Base-by-base conservation (phyloP, 1,284 basidiomycete genomes). In the Uromyces viciae-fabae region DNA sequence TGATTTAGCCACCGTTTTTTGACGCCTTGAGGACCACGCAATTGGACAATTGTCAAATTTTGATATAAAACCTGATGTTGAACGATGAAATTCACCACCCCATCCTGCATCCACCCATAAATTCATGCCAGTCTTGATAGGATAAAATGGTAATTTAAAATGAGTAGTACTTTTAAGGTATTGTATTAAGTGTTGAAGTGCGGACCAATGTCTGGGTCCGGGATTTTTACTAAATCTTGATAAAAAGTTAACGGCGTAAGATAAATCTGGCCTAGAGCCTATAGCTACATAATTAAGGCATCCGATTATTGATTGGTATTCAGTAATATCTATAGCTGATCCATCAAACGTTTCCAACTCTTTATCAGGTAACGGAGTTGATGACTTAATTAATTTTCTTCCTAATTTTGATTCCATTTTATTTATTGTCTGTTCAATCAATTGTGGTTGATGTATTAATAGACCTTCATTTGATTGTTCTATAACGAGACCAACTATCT, bases 271-370 rank as follows among this genome's bases (percentile, higher is more conserved):
- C 15, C 72, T 54, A 11, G 52, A 38, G 4, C 49, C 72, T 3
- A 74, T 28, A 15, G 72, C 72, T 15, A 74, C 17, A 52, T 74
- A 74, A 38, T 74, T 74, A 4, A 74, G 49, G n/a, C 33, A 74
- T 9, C 72, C 54, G 36, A 74, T 74, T 7, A 56, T 31, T 14
- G 52, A 74, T 74, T 56, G 72, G 36, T 58, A 74, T 25, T 7
- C 1, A 0, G 33, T 60, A 5, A 42, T 3, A 5, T 43, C 7
- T 3, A 69, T 25, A 15, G 60, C 33, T 49, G 11, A 11, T 2
- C 40, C 60, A 19, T 28, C 31, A 15, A 19, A 64, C 3, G 28
- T 3, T 2, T 31, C 40, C 5, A 38, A 8, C 8, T n/a, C 22
- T 5, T 56, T 56, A 5, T 8, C 25, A 2, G 15, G 2, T 3